Evolutionary conservation across 352 stramenopile species (phyloP), one percentile per base, ranked within the genome.

Genomic region (Pythium rishiriense): DNA sequence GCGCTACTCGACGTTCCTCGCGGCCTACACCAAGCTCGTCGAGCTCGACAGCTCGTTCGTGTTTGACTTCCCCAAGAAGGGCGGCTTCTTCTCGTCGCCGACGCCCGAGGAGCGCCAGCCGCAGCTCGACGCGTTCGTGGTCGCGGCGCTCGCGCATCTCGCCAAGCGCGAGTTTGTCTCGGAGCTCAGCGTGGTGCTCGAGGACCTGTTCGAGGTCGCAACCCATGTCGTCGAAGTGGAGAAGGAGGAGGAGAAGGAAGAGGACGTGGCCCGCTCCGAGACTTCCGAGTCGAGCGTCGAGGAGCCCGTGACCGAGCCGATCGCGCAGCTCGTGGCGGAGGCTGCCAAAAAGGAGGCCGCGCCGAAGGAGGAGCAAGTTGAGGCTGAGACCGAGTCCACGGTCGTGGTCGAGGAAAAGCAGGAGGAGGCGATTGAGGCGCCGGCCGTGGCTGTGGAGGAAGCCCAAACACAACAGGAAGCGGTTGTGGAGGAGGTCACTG

Each of bases 21-120:
- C 71, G 24, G 85, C 85, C 56, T 90, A 92, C 72, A 57, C 37
- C 56, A 72, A 75, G 11, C 69, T 92, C 48, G 47, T 73, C 11
- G 71, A 69, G 6, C 35, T 81, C 10, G 81, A 89, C 51, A 72
- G 70, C 42, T 57, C 75, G 53, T 90, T 91, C 48, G 65, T 59
- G 2, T 86, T 85, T 49, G 62, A 79, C 3, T 91, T 92, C 60
- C 83, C 83, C 0, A 75, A 78, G 58, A 90, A 90, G 52, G 76
- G 81, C 35, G 59, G 68, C 22, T 60, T 89, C 28, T 91, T 88
- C 73, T 89, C 75, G 65, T 83, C 76, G 28, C 78, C 81, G 19
- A 37, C 69, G 31, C 83, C 83, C 4, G 68, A 78, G 46, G 70
- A 88, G 57, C 79, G 83, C 10, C 72, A 87, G 62, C 68, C 72